Evolutionary conservation across 2,329 filamentous ascomycete genomes (phyloP), one percentile per base, ranked within the genome.

Genomic region (Cladorrhinum sp.): DNA sequence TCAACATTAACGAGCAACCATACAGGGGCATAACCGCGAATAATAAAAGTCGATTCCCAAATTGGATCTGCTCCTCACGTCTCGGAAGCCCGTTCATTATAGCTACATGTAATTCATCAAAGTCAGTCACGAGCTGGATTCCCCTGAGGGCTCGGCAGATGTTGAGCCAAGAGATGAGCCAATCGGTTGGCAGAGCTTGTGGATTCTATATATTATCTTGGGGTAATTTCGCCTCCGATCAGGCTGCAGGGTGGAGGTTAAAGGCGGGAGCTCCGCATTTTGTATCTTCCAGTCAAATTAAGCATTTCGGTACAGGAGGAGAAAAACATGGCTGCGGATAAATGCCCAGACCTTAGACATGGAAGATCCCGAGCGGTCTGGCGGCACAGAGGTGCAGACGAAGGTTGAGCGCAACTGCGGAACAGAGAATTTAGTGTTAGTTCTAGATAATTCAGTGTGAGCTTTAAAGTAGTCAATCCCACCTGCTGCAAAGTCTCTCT

Each of bases 311-410:
- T 28, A 18, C 30, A 42, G 30, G 53, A 26, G 36, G 8, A 10
- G 23, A 7, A 7, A 23, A 23, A 36, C 53, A 5, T 55, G 53
- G 53, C 42, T 55, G 33, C 53, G 53, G 53, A 55, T 55, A 55
- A 55, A 55, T 55, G 53, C 53, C 53, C 21, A 39, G 33, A 16
- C 16, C n/a, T 12, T 16, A 7, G 16, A 36, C 14, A 3, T 16
- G 33, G 12, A 10, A 36, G 3, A 16, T 36, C 12, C 33, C 33
- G 33, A 36, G n/a, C n/a, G n/a, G n/a, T n/a, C n/a, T n/a, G n/a
- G n/a, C n/a, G n/a, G n/a, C n/a, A n/a, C n/a, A n/a, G n/a, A n/a
- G n/a, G n/a, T n/a, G n/a, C n/a, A n/a, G n/a, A n/a, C n/a, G n/a
- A n/a, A n/a, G n/a, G n/a, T n/a, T n/a, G n/a, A n/a, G n/a, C n/a